These are phyloP conservation scores for Linnemannia hyalina DNA, from an alignment of 192 early-diverging fungal species.

Conservation along the genomic window DNA sequence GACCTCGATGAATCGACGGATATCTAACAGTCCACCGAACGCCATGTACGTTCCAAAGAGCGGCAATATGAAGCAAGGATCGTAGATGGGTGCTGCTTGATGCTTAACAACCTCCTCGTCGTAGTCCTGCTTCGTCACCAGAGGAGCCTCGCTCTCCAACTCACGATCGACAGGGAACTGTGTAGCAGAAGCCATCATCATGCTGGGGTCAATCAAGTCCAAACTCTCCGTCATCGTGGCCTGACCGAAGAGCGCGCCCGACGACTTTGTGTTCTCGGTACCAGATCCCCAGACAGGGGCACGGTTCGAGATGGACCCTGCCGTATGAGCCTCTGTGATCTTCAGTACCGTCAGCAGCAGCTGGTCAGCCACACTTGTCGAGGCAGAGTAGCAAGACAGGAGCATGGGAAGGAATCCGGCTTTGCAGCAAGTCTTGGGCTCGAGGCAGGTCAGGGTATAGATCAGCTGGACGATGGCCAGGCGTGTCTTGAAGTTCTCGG, in stretches of 20 bases:
- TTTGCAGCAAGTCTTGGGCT: constrained; percentile 64
- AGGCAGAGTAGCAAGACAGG: constrained; percentile 70
- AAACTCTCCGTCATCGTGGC: constrained; percentile 69
- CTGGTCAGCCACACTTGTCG: constrained; percentile 66
- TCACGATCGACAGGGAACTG: constrained; percentile 64
- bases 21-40: constrained; percentile 66
- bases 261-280: constrained; percentile 52
- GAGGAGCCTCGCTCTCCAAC: constrained; percentile 33
- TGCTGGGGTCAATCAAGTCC: constrained; percentile 68
- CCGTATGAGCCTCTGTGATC: constrained; percentile 69
- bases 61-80: constrained; percentile 79
- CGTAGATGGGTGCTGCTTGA: constrained; percentile 64
- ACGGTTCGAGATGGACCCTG: constrained; percentile 69
- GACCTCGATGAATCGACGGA: constrained; percentile 72
- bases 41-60: constrained; percentile 70
- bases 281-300: constrained; percentile 71
- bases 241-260: constrained; percentile 51
- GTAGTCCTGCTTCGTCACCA: constrained; percentile 14
- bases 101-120: constrained; percentile 24
- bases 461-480: constrained; percentile 65
- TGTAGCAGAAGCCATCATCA: constrained; percentile 73
- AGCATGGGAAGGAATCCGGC: constrained; percentile 62
- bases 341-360: constrained; percentile 67
- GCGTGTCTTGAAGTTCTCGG: constrained; percentile 51
- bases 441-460: constrained; percentile 61